Base-by-base conservation (phyloP, 78 protist genomes). In the Dictyostelium citrinum region DNA sequence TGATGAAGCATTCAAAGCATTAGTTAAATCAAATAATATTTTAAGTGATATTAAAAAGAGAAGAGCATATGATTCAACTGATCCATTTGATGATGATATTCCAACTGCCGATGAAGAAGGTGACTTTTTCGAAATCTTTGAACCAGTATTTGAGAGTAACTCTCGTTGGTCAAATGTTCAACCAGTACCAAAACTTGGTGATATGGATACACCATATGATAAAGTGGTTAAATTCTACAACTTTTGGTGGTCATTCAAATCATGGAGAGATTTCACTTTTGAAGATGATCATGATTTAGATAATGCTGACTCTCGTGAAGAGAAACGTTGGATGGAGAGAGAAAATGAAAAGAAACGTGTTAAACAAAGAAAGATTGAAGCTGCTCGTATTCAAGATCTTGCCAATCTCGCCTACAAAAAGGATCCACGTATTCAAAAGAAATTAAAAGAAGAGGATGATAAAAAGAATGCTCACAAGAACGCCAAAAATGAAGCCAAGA, bases 191-290 rank as follows among this genome's bases (percentile, higher is more conserved):
- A 27, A 22, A 51, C 78, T 97, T 8, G 99, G 98, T n/a, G 81
- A 60, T 75, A 70, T 14, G 22, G 35, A 61, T 10, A 80, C 98
- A 5, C 43, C 95, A 7, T 29, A 41, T 45, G 97, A 95, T 16
- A 91, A 85, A 27, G 97, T 96, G 5, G 70, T 95, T 27, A 90
- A 70, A 55, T 97, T 97, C 90, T 98, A 98, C 91, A 88, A 91
- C 70, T 97, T 84, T 84, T 98, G 98, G 98, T 93, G 92, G 88
- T 5, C 71, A 49, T 95, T 97, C 82, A 77, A 90, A 37, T 91
- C 98, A 45, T 98, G 99, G 99, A 60, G 99, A 31, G 99, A 98
- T 70, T 98, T 97, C 72, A 35, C 97, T 0, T 91, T 76, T 67
- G 81, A 75, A 17, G 98, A 97, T 71, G 96, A 95, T 82, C 83